Evolutionary conservation across 1,284 basidiomycete species (phyloP).

Genomic region (Leccinum fallax): DNA sequence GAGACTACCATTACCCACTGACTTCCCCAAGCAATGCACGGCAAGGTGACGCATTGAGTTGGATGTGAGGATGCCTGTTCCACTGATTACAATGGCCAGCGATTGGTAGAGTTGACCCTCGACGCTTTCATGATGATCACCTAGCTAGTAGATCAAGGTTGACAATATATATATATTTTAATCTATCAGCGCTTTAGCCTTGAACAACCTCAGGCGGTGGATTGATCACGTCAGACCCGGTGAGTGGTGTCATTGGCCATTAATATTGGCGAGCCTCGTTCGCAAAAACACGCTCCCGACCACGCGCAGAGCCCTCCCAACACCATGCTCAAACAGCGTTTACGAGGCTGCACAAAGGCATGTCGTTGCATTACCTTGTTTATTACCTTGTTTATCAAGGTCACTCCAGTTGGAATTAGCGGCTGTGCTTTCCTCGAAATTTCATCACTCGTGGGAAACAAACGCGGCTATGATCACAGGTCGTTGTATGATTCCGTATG

Average conservation of each 20-base stretch:
- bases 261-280: neutral
- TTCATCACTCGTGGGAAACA: too few species aligned
- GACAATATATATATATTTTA: too few species aligned
- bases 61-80: neutral
- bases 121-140: neutral
- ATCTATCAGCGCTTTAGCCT: too few species aligned
- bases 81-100: neutral
- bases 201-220: neutral
- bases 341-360: slow-evolving; percentile 1
- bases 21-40: neutral
- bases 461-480: too few species aligned
- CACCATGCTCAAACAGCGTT: slow-evolving; percentile 11
- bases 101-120: neutral
- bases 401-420: too few species aligned
- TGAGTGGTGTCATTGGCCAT: neutral
- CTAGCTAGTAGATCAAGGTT: neutral
- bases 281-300: neutral
- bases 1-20: neutral
- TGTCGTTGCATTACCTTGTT: neutral
- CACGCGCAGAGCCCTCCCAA: neutral
- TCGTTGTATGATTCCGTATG: too few species aligned
- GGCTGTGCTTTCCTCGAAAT: too few species aligned
- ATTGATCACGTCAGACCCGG: neutral
- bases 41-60: neutral
- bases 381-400: too few species aligned